Evolutionary conservation across 2,329 filamentous ascomycete species (phyloP), one percentile per base, ranked within the genome.

Genomic region (Xylaria sp.): DNA sequence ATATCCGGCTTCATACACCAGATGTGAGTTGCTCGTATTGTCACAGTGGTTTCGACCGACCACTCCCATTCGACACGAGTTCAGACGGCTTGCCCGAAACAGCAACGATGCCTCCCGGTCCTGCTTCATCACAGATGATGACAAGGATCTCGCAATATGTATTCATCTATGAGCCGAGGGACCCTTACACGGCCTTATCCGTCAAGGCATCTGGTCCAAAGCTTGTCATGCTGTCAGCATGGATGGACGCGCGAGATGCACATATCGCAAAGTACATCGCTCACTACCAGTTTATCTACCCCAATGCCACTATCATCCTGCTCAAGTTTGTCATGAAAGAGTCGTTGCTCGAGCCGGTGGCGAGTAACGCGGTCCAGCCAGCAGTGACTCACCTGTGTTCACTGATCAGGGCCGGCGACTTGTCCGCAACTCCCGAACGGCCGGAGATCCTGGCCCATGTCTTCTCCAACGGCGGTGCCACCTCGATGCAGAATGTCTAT

Each of bases 391-490:
- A 78, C 13, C 63, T 82, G 50, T 72, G 71, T 30, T 71, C 69
- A 1, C 59, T 74, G 10, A 61, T 72, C 8, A 65, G 68, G 39
- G 64, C 67, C 10, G 67, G 64, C 16, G 9, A 57, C 47, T 23
- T 69, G 51, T 65, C 66, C 13, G 63, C 62, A 13, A 23, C 57
- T 16, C 69, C 66, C 34, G 55, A 61, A 18, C 55, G 57, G 42
- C 74, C 73, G 9, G 70, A 71, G 37, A 70, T 82, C 13, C 72
- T 83, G 2, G 66, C 80, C 10, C 81, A 83, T 63, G 60, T 76
- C 39, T 82, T 83, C 66, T 83, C 80, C 46, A 83, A 83, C 63
- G 80, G 80, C 56, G 81, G 81, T 52, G 72, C 76, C 23, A 73
- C 74, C 55, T 75, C 76, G 37, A 74, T 79, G 16, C 69, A 69